phyloP scores from a whole-genome alignment of 2,329 filamentous ascomycete species.

The Pseudopyrenochaeta lycopersici region DNA sequence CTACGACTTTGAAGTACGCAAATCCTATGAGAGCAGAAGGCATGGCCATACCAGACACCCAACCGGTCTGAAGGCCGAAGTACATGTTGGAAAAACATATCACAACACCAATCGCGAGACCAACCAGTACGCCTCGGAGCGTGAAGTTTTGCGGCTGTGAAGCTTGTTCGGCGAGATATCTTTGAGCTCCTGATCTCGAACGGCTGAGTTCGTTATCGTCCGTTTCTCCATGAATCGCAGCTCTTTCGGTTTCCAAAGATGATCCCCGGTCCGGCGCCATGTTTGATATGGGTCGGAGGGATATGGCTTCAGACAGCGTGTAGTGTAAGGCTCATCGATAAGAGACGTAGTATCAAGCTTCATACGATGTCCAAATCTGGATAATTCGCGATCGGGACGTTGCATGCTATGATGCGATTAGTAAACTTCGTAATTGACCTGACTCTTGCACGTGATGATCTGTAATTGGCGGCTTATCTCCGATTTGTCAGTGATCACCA shows the following conservation, averaged over 20 bases:
- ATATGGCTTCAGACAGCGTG: conserved; percentile 29
- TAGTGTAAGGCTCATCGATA: background rate
- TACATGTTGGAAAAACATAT: conserved; percentile 99
- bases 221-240: conserved; percentile 23
- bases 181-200: conserved; percentile 25
- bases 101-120: conserved; percentile 83
- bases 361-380: conserved; percentile 9
- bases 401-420: conserved; percentile 32
- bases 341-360: conserved; percentile 15
- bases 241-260: conserved; percentile 30
- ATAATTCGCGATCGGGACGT: conserved; percentile 29
- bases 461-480: conserved; percentile 33
- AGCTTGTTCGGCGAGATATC: conserved; percentile 42
- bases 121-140: conserved; percentile 78
- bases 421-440: conserved; percentile 5
- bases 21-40: conserved; percentile 94
- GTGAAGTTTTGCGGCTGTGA: conserved; percentile 77
- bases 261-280: conserved; percentile 50
- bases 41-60: conserved; percentile 93
- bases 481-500: conserved; percentile 39
- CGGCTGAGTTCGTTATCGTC: conserved; percentile 23
- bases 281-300: conserved; percentile 27
- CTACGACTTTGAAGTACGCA: conserved; percentile 85
- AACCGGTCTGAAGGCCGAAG: conserved; percentile 93
- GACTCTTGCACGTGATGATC: conserved; percentile 26